Base-by-base conservation (phyloP, 1,284 basidiomycete genomes). In the Omphalotus olearius region DNA sequence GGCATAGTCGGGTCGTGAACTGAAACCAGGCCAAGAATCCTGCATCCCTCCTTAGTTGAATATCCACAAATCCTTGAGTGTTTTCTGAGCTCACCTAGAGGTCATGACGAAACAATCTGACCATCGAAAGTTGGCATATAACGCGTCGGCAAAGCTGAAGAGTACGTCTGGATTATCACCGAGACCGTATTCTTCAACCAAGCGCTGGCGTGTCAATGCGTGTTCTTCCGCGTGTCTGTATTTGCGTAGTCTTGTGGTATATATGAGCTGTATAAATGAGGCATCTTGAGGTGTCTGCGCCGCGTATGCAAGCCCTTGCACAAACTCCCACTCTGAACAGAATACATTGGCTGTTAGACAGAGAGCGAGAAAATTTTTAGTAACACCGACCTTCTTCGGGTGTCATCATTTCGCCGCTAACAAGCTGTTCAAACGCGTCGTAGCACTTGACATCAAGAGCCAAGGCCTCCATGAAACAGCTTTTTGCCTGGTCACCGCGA, bases 361-460 rank as follows among this genome's bases (percentile, higher is more conserved):
- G 33, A 9, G 18, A 44, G 14, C 28, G 20, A 14, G 10, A 33
- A 16, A 49, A 30, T 26, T 35, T 20, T 9, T 37, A 33, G 23
- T 33, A 13, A 51, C 17, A 64, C 73, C 44, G 52, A 92, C 93
- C 93, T 81, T 98, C 95, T 55, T 92, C 85, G 0, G 86, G 82
- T 13, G 87, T 83, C 87, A 98, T 90, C 91, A 97, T 94, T 64
- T 95, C 90, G 1, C 93, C 91, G 38, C 85, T 87, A 17, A 98
- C 76, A 5, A 99, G 79, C 56, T 95, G 89, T 50, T 90, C 83
- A 62, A 98, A 99, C 1, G 93, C 89, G 59, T 99, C 97, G 64
- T 94, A 99, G 66, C 96, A 98, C 68, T 98, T 98, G 23, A 99
- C 92, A 62, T 99, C 97, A 11, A 98, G 75, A 0, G 88, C 80